Base-by-base conservation (phyloP, 2,329 filamentous ascomycete species). In the Claviceps citrina region DNA sequence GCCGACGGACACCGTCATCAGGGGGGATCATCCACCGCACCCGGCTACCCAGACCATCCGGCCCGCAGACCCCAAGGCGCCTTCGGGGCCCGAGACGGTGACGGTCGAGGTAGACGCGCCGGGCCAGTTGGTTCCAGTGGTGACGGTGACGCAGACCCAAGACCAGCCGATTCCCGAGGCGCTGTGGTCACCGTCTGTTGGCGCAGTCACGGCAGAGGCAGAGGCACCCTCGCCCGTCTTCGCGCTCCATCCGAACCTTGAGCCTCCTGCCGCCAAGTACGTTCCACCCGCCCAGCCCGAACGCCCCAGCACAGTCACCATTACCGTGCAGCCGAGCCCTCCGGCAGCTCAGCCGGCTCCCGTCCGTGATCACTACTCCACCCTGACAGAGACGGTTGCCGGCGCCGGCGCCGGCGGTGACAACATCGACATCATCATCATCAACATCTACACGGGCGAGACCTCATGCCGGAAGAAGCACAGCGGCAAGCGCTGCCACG, bases 361-460 rank as follows among this genome's bases (percentile, higher is more conserved):
- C 8, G 44, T 54, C 27, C 24, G 37, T 13, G 43, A 42, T 19
- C 44, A 50, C 20, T 51, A 48, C 38, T 43, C 33, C 20, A 54
- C 54, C 2, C 38, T 53, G 12, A 49, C 50, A 13, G 44, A 49
- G 22, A 52, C 49, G 7, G 47, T 51, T 7, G n/a, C n/a, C n/a
- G n/a, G n/a, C n/a, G 40, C 30, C 22, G 46, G 46, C 13, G 48
- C 46, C 7, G 44, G 44, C 2, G 47, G 44, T 12, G 40, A 54
- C 39, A 54, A 56, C 15, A 51, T 60, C 20, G 51, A 59, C 31
- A 49, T 57, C 31, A 53, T 51, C 43, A 47, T 57, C 31, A 52
- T 56, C 36, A 50, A 60, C 41, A 51, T 51, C 27, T 46, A 47
- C 41, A 57, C 52, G 7, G 56, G 57, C 24, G 46, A 54, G 38